These are phyloP conservation scores for Panus rudis DNA, from an alignment of 768 basidiomycete species.

Conservation along the genomic window DNA sequence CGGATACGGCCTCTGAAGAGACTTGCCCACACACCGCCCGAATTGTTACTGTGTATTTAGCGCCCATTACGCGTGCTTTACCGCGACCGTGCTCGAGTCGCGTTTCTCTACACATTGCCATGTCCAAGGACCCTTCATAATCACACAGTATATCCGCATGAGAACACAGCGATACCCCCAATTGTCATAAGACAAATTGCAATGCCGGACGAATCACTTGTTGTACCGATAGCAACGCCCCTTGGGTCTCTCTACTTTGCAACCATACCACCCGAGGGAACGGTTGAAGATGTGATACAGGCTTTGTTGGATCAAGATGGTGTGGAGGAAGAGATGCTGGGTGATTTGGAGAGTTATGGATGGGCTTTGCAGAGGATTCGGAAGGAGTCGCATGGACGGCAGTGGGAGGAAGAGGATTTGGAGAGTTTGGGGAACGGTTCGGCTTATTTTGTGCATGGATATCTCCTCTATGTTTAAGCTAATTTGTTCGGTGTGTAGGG, in stretches of 20 bases:
- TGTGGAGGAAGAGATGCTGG: conserved; percentile 47
- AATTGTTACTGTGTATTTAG: too few relatives aligned
- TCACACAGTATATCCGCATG: too few relatives aligned
- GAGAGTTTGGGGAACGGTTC: conserved; percentile 57
- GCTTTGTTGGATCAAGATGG: conserved; percentile 39
- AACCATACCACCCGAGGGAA: conserved; percentile 45
- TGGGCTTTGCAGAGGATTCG: conserved; percentile 70
- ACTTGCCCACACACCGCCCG: too few relatives aligned
- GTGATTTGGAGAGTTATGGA: conserved; percentile 45
- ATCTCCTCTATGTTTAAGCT: background rate
- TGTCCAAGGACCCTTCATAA: too few relatives aligned
- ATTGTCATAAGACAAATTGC: too few relatives aligned
- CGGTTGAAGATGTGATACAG: conserved; percentile 54
- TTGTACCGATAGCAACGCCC: conserved; percentile 54
- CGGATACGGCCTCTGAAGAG: too few relatives aligned
- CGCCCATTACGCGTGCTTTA: too few relatives aligned
- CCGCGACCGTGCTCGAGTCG: too few relatives aligned
- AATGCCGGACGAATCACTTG: conserved; percentile 39
- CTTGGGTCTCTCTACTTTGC: conserved; percentile 58
- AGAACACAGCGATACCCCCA: too few relatives aligned
- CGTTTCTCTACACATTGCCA: too few relatives aligned
- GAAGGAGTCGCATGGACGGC: conserved; percentile 47
- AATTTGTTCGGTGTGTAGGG: conserved; percentile 30
- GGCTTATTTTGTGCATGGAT: conserved; percentile 9
- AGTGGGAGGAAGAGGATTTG: conserved; percentile 70